Evolutionary conservation across 2,329 filamentous ascomycete species (phyloP), one percentile per base, ranked within the genome.

Genomic region (Paecilomyces variotii): DNA sequence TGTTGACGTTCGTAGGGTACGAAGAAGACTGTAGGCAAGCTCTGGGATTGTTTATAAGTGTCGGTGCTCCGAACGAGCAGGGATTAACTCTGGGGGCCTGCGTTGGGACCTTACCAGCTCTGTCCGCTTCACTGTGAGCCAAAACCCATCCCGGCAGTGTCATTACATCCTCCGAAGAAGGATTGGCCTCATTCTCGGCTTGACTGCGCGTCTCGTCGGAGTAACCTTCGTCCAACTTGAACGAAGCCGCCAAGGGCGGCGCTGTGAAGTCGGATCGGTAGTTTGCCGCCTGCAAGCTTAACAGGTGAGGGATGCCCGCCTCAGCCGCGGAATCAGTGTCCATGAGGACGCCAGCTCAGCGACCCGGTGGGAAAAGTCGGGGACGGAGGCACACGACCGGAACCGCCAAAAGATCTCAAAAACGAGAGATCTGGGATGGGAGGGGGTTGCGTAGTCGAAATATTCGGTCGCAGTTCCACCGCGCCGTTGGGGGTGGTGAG

Each of bases 141-240:
- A 82, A 73, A 60, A 85, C 73, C 79, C 80, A 85, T 62, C 79
- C 78, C 24, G 82, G 82, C 60, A 85, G 76, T 58, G 70, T 66
- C 65, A 74, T 71, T 50, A 72, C 73, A 61, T 76, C 73, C 19
- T 62, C 64, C 57, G 68, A 63, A 53, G 70, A 64, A 50, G 72
- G 67, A 25, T 71, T 71, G 50, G 70, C 65, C 34, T 75, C 75
- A 62, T 73, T 73, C 54, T 77, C 76, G 55, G 72, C 65, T 61
- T 75, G 75, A 59, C 74, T 84, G 61, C 78, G 74, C 2, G 81
- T 83, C 54, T 92, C 89, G 71, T 94, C 90, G 4, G 90, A 92
- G 72, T 94, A 95, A 67, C 91, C 91, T 76, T 95, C 91, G 76
- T 95, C 90, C 59, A 91, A 82, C 72, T 86, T 79, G 64, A 83